These are phyloP conservation scores for Scheffersomyces segobiensis DNA, from an alignment of 1,139 yeast species.

Conservation along the genomic window DNA sequence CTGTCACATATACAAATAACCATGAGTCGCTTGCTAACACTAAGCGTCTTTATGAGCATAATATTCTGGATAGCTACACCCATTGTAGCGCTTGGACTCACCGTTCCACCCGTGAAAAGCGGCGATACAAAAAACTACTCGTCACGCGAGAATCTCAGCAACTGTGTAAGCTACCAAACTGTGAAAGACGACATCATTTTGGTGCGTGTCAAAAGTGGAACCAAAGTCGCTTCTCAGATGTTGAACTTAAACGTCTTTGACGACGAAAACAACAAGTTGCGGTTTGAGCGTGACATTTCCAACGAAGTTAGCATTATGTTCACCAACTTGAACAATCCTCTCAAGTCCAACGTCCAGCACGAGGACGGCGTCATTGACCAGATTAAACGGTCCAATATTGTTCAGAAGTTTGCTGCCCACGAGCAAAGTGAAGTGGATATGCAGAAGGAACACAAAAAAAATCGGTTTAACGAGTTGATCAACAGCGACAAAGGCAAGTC, in stretches of 20 bases:
- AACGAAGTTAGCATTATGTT: slow-evolving; percentile 35
- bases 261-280: slow-evolving; percentile 34
- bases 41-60: not conserved
- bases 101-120: slow-evolving; percentile 20
- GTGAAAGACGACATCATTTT: slow-evolving; percentile 38
- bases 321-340: slow-evolving; percentile 35
- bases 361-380: slow-evolving; percentile 6
- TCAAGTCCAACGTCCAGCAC: slow-evolving; percentile 8
- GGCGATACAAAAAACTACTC: slow-evolving; percentile 30
- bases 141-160: slow-evolving; percentile 25
- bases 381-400: slow-evolving; percentile 7
- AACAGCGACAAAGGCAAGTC: slow-evolving; percentile 28
- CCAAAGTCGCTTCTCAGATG: slow-evolving; percentile 30
- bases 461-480: slow-evolving; percentile 15
- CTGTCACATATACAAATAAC: not conserved
- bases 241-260: slow-evolving; percentile 42
- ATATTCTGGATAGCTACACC: not conserved
- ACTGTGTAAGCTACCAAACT: slow-evolving; percentile 44
- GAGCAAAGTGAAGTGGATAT: not conserved
- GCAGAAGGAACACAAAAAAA: slow-evolving; percentile 4
- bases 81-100: slow-evolving; percentile 19
- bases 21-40: not conserved
- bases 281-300: slow-evolving; percentile 31
- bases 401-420: not conserved
- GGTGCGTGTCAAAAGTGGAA: slow-evolving; percentile 34